These are phyloP conservation scores for Guadua angustifolia DNA, from an alignment of 176 grass and related monocot species.

Conservation along the genomic window DNA sequence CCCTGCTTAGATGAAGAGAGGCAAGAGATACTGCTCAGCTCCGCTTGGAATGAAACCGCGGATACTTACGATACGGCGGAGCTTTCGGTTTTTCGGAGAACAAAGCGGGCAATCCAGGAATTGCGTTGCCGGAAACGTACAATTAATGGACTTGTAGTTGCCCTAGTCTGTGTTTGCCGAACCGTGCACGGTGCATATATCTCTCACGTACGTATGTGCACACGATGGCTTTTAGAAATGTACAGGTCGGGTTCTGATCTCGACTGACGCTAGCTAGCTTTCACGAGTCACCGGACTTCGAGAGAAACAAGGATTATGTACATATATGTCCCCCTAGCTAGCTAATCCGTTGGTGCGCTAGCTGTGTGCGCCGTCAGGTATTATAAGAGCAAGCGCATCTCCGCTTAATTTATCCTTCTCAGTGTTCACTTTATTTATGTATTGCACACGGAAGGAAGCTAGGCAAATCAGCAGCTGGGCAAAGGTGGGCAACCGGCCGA, in stretches of 20 bases:
- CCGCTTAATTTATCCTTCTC: too few species aligned
- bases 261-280: conserved; percentile 25
- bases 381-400: too few species aligned
- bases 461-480: background rate
- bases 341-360: too few species aligned
- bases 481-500: background rate
- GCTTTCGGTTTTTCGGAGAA: background rate
- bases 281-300: background rate
- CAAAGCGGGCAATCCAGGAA: background rate
- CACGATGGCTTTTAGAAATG: too few species aligned
- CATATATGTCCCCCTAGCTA: too few species aligned
- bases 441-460: too few species aligned
- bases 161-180: background rate
- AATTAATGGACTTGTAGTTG: conserved; percentile 16
- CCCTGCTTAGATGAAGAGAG: background rate
- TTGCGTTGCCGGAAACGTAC: background rate
- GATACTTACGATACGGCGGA: background rate
- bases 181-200: conserved; percentile 30
- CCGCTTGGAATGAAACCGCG: background rate
- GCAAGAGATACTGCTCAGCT: background rate
- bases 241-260: background rate
- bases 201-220: background rate
- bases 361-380: too few species aligned
- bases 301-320: too few species aligned
- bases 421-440: too few species aligned